phyloP scores from a whole-genome alignment of 2,329 filamentous ascomycete species.

The Cercospora zeae-maydis region DNA sequence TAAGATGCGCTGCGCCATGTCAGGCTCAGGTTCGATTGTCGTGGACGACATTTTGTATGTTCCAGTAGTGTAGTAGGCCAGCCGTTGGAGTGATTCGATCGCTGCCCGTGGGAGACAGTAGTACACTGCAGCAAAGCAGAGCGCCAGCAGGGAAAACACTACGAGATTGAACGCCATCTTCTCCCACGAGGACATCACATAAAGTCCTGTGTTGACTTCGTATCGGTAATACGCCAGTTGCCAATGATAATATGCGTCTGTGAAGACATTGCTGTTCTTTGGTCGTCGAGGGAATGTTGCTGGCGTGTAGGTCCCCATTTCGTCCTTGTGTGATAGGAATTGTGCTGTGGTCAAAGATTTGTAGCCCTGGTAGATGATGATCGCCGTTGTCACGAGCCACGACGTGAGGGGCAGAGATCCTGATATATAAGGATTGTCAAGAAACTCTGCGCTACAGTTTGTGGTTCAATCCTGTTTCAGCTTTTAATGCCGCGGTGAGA shows the following conservation, averaged over 20 bases:
- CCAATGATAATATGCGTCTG: slow-evolving; percentile 23
- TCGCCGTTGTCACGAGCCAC: neutral
- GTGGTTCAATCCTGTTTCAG: slow-evolving; percentile 1
- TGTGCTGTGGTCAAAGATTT: neutral
- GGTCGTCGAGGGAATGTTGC: slow-evolving; percentile 25
- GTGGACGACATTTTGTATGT: slow-evolving; percentile 6
- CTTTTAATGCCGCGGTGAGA: neutral
- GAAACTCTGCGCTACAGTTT: slow-evolving; percentile 3
- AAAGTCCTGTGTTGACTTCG: slow-evolving; percentile 29
- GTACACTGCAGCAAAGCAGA: slow-evolving; percentile 24
- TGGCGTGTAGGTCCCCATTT: slow-evolving; percentile 30
- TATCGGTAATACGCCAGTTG: slow-evolving; percentile 31
- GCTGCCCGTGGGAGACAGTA: slow-evolving; percentile 24
- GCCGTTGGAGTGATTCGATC: slow-evolving; percentile 13
- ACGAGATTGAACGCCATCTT: slow-evolving; percentile 31
- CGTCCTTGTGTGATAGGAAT: neutral
- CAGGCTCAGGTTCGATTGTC: slow-evolving; percentile 3
- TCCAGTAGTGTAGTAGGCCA: slow-evolving; percentile 26
- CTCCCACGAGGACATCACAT: slow-evolving; percentile 31
- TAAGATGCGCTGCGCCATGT: slow-evolving; percentile 13
- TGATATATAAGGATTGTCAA: neutral
- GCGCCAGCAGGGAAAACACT: slow-evolving; percentile 19
- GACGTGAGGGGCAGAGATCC: neutral
- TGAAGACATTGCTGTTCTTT: slow-evolving; percentile 22
- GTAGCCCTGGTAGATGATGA: neutral